Evolutionary conservation across 1,284 basidiomycete species (phyloP).

Genomic region (Cutaneotrichosporon cutaneum): DNA sequence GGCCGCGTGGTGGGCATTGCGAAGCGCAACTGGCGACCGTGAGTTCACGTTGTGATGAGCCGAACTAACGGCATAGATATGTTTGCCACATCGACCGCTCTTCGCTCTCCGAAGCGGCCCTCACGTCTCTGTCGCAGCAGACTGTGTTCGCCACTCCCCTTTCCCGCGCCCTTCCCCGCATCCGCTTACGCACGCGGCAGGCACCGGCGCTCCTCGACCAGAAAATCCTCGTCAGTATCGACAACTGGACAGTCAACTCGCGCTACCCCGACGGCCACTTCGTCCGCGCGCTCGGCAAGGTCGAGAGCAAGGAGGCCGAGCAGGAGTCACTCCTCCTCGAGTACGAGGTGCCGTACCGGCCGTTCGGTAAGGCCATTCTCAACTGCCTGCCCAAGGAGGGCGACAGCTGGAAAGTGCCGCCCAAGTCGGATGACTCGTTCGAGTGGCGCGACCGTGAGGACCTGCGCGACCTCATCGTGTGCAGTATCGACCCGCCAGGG

Average conservation of each 20-base stretch:
- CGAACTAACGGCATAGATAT: slow-evolving; percentile 60
- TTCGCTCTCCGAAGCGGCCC: slow-evolving; percentile 74
- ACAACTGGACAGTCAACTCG: slow-evolving; percentile 81
- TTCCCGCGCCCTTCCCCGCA: slow-evolving; percentile 86
- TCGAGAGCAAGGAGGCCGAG: slow-evolving; percentile 93
- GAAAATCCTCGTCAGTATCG: slow-evolving; percentile 95
- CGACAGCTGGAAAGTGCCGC: slow-evolving; percentile 88
- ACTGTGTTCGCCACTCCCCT: slow-evolving; percentile 94
- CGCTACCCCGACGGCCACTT: slow-evolving; percentile 98
- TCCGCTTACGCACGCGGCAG: slow-evolving; percentile 91
- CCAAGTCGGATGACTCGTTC: slow-evolving; percentile 60
- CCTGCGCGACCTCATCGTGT: slow-evolving; percentile 80
- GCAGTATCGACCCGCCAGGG: slow-evolving; percentile 96
- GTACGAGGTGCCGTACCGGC: slow-evolving; percentile 93
- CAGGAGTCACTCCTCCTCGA: slow-evolving; percentile 92
- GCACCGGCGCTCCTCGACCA: slow-evolving; percentile 83
- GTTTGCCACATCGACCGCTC: slow-evolving; percentile 94
- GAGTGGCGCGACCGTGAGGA: slow-evolving; percentile 88
- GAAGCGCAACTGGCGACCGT: slow-evolving; percentile 94
- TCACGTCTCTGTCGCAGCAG: slow-evolving; percentile 81
- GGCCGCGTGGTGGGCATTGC: slow-evolving; percentile 88
- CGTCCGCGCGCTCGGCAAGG: slow-evolving; percentile 85
- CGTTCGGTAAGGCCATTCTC: slow-evolving; percentile 91
- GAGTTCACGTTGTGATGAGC: slow-evolving; percentile 41
- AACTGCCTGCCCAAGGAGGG: slow-evolving; percentile 89